A percentile compares a stretch with the other conserved stretches of the same genome.
These are phyloP conservation scores for Botryotinia calthae DNA, from an alignment of 2,329 filamentous ascomycete species.

Conservation along the genomic window DNA sequence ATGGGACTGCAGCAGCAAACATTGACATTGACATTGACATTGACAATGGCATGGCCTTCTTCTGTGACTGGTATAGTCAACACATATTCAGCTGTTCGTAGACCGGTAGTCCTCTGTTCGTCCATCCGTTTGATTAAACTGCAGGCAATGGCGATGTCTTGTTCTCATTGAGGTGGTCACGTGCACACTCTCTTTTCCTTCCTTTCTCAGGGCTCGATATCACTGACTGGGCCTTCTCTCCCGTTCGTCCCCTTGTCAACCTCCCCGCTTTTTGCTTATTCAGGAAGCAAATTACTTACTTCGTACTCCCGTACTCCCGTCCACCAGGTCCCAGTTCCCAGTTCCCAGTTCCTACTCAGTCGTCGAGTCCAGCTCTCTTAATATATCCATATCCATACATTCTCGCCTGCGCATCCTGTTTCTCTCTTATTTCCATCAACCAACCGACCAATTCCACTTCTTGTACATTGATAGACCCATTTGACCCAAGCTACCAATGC, in stretches of 20 bases:
- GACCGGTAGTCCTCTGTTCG: no score
- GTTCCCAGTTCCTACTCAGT: not conserved
- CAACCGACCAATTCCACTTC: conserved; percentile 28
- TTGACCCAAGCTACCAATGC: not conserved
- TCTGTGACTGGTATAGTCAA: not conserved
- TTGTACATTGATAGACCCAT: not conserved
- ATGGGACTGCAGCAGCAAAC: not conserved
- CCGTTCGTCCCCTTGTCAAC: not conserved
- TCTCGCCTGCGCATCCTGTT: not conserved
- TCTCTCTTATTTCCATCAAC: conserved; percentile 38
- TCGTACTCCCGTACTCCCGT: no score
- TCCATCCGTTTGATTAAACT: no score
- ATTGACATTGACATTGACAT: not conserved
- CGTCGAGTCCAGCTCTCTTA: not conserved
- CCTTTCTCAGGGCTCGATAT: no score
- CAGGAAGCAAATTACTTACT: not conserved
- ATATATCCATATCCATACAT: conserved; percentile 4
- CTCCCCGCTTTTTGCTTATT: not conserved
- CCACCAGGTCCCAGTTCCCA: no score
- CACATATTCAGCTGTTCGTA: no score
- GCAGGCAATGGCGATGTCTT: not conserved
- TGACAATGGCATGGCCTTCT: not conserved
- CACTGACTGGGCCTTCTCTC: not conserved
- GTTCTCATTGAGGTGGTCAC: not conserved
- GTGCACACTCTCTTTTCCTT: not conserved